A percentile compares a stretch with the other conserved stretches of the same genome.
Evolutionary conservation across 164 flowering plant genomes (phyloP).

Genomic region (Piper longum): DNA sequence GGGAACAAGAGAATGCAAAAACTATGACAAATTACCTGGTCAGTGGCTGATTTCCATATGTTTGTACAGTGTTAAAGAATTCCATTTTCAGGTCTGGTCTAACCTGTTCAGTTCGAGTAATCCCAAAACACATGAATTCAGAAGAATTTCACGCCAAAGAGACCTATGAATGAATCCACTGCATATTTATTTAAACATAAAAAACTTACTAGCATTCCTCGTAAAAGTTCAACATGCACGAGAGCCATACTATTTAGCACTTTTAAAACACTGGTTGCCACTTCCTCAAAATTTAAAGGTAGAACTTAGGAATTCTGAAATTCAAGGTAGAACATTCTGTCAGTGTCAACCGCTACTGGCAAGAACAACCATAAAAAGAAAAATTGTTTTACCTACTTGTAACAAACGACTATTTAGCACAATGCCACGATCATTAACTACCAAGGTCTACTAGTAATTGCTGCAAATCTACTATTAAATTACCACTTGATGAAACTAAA

Average conservation of each 20-base stretch:
- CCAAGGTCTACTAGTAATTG: background rate
- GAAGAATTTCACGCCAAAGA: background rate
- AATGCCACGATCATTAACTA: background rate
- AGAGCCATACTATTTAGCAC: conserved; percentile 83
- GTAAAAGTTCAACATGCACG: conserved; percentile 54
- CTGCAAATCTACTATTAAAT: background rate
- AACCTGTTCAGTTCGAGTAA: conserved; percentile 35
- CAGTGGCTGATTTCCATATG: conserved; percentile 69
- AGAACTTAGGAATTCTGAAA: conserved; percentile 63
- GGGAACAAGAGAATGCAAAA: conserved; percentile 3
- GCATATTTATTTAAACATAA: background rate
- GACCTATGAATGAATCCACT: too few species aligned
- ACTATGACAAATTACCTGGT: conserved; percentile 43
- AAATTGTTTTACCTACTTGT: background rate
- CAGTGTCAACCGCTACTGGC: too few species aligned
- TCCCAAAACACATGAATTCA: background rate
- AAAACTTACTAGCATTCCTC: conserved; percentile 78
- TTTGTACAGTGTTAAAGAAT: conserved; percentile 77
- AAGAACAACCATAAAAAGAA: too few species aligned
- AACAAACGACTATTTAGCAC: background rate
- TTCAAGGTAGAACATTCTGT: background rate
- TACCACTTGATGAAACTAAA: background rate
- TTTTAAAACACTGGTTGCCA: conserved; percentile 82
- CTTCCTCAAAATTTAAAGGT: conserved; percentile 92
- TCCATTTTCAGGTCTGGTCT: conserved; percentile 92